Evolutionary conservation across 768 basidiomycete genomes (phyloP).

Genomic region (Auriscalpium vulgare): DNA sequence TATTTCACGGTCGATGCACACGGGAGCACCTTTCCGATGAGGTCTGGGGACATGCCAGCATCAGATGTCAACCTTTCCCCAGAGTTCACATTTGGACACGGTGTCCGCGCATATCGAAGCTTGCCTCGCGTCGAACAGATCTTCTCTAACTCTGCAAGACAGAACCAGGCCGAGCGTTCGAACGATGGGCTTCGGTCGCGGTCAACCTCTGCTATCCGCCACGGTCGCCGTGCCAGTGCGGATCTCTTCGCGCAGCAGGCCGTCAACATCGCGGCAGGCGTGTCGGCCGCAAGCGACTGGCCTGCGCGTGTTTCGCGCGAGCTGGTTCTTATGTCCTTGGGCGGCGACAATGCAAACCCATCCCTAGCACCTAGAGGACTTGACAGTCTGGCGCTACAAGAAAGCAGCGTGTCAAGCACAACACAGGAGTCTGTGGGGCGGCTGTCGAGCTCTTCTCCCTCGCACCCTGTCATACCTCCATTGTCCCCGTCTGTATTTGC

Average conservation of each 20-base stretch:
- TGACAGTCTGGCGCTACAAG: constrained; percentile 2
- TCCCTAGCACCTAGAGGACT: neutral
- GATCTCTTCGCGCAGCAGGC: constrained; percentile 50
- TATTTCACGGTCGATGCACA: constrained; percentile 12
- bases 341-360: constrained; percentile 9
- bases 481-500: constrained; percentile 1
- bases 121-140: constrained; percentile 20
- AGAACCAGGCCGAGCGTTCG: neutral
- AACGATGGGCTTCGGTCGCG: neutral
- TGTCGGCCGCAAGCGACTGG: constrained; percentile 35
- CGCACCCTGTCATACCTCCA: constrained; percentile 15
- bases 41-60: constrained; percentile 1
- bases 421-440: constrained; percentile 5
- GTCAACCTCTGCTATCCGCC: neutral
- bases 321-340: constrained; percentile 43
- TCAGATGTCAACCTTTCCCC: neutral
- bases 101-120: constrained; percentile 23
- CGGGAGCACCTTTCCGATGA: constrained; percentile 17
- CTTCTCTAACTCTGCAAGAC: constrained; percentile 8
- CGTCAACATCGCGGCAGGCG: constrained; percentile 21
- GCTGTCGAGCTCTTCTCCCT: constrained; percentile 15
- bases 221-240: constrained; percentile 42
- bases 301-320: constrained; percentile 51
- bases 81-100: constrained; percentile 18
- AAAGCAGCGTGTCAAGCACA: constrained; percentile 5